These are phyloP conservation scores for Tubosaeta sp. DNA, from an alignment of 768 basidiomycete genomes.

Conservation along the genomic window DNA sequence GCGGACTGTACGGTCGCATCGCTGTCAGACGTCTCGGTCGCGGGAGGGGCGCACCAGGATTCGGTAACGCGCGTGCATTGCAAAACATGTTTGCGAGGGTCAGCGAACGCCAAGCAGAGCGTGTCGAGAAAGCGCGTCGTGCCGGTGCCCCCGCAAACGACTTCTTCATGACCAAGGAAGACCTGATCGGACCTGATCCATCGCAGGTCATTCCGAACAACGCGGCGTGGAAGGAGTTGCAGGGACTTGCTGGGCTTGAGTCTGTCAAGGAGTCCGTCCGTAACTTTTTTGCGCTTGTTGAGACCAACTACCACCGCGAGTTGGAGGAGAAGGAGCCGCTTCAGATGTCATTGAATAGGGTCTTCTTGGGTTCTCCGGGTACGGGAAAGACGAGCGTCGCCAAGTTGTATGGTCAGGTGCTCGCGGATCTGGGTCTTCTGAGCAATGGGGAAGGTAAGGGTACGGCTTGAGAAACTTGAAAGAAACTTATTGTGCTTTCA, in stretches of 20 bases:
- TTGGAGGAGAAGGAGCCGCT: slow-evolving; percentile 51
- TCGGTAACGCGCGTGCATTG: slow-evolving; percentile 67
- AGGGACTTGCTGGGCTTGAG: slow-evolving; percentile 48
- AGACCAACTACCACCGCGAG: slow-evolving; percentile 58
- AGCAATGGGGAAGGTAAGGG: slow-evolving; percentile 64
- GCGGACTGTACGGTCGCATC: slow-evolving; percentile 54
- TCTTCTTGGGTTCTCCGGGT: slow-evolving; percentile 65
- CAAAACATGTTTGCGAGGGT: slow-evolving; percentile 48
- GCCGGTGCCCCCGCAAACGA: slow-evolving; percentile 44
- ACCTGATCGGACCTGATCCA: slow-evolving; percentile 65
- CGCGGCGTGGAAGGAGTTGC: slow-evolving; percentile 48
- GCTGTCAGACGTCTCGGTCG: slow-evolving; percentile 57
- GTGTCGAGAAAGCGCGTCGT: slow-evolving; percentile 41
- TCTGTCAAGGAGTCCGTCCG: slow-evolving; percentile 53
- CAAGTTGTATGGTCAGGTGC: slow-evolving; percentile 59
- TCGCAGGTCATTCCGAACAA: slow-evolving; percentile 43
- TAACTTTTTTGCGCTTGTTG: slow-evolving; percentile 42
- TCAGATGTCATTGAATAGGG: slow-evolving; percentile 56
- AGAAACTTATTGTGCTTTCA: slow-evolving; percentile 25
- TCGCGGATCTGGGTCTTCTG: slow-evolving; percentile 56
- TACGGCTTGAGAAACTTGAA: not conserved
- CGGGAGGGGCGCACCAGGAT: slow-evolving; percentile 55
- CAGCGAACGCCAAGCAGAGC: slow-evolving; percentile 48
- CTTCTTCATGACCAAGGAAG: slow-evolving; percentile 47
- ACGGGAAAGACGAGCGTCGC: slow-evolving; percentile 73